These are phyloP conservation scores for Candida smagusa DNA, from an alignment of 1,139 yeast genomes.

Conservation along the genomic window DNA sequence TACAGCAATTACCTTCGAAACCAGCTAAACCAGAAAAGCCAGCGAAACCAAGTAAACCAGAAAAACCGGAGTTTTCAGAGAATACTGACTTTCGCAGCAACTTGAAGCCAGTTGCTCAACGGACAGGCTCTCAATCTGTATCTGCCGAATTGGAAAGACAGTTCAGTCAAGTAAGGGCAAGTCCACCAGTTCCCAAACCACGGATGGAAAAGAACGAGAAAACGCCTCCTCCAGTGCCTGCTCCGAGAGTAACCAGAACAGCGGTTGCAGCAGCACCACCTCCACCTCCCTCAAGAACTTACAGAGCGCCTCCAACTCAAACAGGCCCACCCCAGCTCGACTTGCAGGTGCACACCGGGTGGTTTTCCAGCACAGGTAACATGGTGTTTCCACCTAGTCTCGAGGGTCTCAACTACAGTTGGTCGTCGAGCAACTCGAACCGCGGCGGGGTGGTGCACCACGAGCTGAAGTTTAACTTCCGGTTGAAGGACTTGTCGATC, in stretches of 20 bases:
- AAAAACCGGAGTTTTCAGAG: conserved; percentile 2
- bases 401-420: conserved; percentile 32
- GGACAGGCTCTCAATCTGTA: conserved; percentile 8
- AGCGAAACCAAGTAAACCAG: conserved; percentile 14
- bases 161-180: conserved; percentile 4
- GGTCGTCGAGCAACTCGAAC: conserved; percentile 2
- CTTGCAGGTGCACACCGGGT: conserved; percentile 40
- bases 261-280: conserved; percentile 16
- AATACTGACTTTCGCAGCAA: conserved; percentile 11
- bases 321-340: conserved; percentile 35
- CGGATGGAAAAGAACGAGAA: neutral
- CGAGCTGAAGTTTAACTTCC: conserved; percentile 27
- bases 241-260: conserved; percentile 7
- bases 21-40: conserved; percentile 13
- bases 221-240: conserved; percentile 5
- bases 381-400: conserved; percentile 35
- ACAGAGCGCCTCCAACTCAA: conserved; percentile 14
- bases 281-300: conserved; percentile 38
- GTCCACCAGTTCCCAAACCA: conserved; percentile 1
- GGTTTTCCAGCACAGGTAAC: conserved; percentile 37
- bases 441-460: conserved; percentile 11
- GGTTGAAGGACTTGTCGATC: conserved; percentile 53
- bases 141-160: neutral
- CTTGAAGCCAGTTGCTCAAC: conserved; percentile 9
- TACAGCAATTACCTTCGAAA: no score